Conservation (phyloP, 1,284 basidiomycete genomes). For the Pholiota adiposa region DNA sequence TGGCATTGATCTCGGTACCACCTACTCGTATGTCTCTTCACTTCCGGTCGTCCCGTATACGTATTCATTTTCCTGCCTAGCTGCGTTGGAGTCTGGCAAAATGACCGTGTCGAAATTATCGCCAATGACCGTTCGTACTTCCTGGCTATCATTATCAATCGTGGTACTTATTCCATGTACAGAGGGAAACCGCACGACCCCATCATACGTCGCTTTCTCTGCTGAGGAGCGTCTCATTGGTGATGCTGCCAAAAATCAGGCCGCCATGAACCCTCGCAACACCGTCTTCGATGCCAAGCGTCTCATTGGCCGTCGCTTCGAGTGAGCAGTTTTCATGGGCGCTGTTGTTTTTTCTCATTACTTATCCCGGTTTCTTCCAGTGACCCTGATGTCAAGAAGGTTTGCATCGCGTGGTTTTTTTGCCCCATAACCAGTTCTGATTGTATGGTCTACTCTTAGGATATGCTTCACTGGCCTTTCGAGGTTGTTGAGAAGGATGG, state of each 20-base stretch:
- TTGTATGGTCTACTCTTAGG: constrained; percentile 45
- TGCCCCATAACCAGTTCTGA: constrained; percentile 4
- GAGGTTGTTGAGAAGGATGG: constrained; percentile 92
- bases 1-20: constrained; percentile 93
- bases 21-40: constrained; percentile 76
- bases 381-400: constrained; percentile 88
- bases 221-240: constrained; percentile 98
- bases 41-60: constrained; percentile 17
- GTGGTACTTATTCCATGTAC: constrained; percentile 18
- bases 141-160: constrained; percentile 1
- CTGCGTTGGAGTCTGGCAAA: constrained; percentile 98
- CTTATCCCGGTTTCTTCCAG: constrained; percentile 39
- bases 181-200: constrained; percentile 99
- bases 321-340: constrained; percentile 54
- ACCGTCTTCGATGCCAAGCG: constrained; percentile 98
- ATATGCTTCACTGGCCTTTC: constrained; percentile 94
- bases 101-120: constrained; percentile 98
- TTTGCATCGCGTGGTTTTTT: constrained; percentile 32
- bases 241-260: constrained; percentile 98
- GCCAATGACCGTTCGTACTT: constrained; percentile 86
- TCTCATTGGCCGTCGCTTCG: constrained; percentile 95
- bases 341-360: constrained; percentile 20
- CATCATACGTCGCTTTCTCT: constrained; percentile 99
- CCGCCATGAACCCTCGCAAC: constrained; percentile 95
- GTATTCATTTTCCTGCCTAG: constrained; percentile 41